Evolutionary conservation across 73 alveolate species (phyloP), one percentile per base, ranked within the genome.

Genomic region (Stentor roeselii): DNA sequence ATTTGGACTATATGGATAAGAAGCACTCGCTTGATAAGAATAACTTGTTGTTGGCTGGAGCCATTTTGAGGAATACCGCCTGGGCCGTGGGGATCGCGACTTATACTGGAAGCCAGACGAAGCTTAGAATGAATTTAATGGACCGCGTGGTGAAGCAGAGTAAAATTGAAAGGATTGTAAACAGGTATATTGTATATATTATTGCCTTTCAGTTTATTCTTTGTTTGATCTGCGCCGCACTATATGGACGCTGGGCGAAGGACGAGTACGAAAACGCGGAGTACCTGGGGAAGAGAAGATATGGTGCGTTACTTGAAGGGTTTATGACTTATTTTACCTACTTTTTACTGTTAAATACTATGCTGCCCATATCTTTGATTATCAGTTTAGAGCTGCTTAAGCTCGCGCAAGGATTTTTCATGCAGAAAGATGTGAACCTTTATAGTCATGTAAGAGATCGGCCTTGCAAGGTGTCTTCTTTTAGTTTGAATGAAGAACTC

Each of bases 41-140:
- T 67, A 21, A 67, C 21, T 67, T 67, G 38, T 50, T 67, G 15
- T 67, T 67, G 31, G 38, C 37, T 2, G 82, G 82, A 2, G 87
- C 97, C 75, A 91, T 83, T 75, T 88, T 96, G 27, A 92, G 95
- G 86, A 95, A 96, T 80, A 94, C 98, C 31, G 92, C 87, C 75
- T 96, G 84, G 84, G 88, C 90, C 30, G 76, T 86, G 60, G 99
- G 98, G 2, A 75, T 93, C 40, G 98, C 87, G 36, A 84, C 95
- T 3, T 96, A 94, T 78, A 87, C 97, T 3, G 99, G 99, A 27
- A 91, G 89, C 76, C 98, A 96, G 75, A 95, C 99, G 6, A 95
- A 93, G 86, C 91, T 96, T 36, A 96, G 95, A 98, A 89, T 87
- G 94, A 95, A 95, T 77, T 76, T 85, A 3, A 86, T 75, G 82